These are phyloP conservation scores for Pichia kudriavzevii DNA, from an alignment of 1,139 yeast genomes.

Conservation along the genomic window DNA sequence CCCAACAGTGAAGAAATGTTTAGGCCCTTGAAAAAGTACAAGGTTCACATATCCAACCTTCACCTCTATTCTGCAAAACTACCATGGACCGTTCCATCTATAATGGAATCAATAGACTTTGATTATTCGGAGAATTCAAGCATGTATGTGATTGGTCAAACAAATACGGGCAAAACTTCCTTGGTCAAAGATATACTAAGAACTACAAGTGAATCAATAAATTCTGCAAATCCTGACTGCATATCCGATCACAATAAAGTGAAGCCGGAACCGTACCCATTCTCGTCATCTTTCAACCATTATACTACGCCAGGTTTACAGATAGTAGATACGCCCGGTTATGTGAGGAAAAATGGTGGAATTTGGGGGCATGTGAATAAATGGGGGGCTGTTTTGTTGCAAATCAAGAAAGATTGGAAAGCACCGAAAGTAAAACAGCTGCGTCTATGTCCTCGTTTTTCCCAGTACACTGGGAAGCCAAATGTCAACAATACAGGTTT, in stretches of 20 bases:
- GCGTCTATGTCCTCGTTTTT: not conserved
- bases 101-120: slow-evolving; percentile 4
- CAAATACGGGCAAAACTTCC: slow-evolving; percentile 16
- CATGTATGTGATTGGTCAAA: slow-evolving; percentile 16
- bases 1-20: not conserved
- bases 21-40: slow-evolving; percentile 1
- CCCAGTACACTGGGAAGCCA: not conserved
- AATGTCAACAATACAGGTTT: slow-evolving; percentile 4
- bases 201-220: not conserved
- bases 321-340: slow-evolving; percentile 18
- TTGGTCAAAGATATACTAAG: slow-evolving; percentile 5
- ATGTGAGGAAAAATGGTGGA: slow-evolving; percentile 9
- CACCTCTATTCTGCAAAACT: slow-evolving; percentile 8
- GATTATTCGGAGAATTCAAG: not conserved
- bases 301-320: slow-evolving; percentile 10
- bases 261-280: slow-evolving; percentile 4
- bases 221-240: not conserved
- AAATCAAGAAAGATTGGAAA: no score
- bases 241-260: not conserved
- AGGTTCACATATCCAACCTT: slow-evolving; percentile 1
- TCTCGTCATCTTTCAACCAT: slow-evolving; percentile 7
- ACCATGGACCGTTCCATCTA: slow-evolving; percentile 6
- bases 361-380: slow-evolving; percentile 9
- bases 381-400: slow-evolving; percentile 7
- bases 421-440: not conserved